Base-by-base conservation (phyloP, 2,329 filamentous ascomycete genomes). In the Fusarium kyushuense region DNA sequence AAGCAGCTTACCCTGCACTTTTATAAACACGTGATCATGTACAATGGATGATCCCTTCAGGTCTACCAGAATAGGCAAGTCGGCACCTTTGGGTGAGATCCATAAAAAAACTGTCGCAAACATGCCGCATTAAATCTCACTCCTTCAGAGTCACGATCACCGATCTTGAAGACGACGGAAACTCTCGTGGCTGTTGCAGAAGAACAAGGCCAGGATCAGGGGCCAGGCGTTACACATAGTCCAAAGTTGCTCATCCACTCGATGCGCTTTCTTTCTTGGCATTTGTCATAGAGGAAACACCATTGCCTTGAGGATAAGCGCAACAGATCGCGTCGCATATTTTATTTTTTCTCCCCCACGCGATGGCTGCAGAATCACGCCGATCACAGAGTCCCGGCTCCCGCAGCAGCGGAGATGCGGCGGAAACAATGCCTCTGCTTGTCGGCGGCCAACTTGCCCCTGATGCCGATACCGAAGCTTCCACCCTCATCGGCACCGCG, bases 381-480 rank as follows among this genome's bases (percentile, higher is more conserved):
- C 54, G 52, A 35, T 54, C 62, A 10, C 38, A 49, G 23, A 70
- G 58, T 27, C 47, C 67, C 27, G 46, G 38, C 32, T 49, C 43
- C 25, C 47, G 13, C 5, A 27, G 35, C 19, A 30, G 27, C n/a
- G 53, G 49, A 36, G 58, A 70, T 59, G 58, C 59, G 7, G 64
- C 68, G 40, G 72, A 74, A 40, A 60, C 55, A 17, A 69, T 70
- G 9, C 70, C 72, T 19, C 55, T 74, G n/a, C 63, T 74, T 19
- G 57, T 47, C 19, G 67, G 60, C 16, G 52, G 64, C 12, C 64
- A 54, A 36, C 42, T 68, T 10, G 59, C 47, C 29, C 61, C 63
- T 7, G 71, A 73, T 17, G 63, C 58, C 12, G 72, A 73, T 29
- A 74, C 72, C 19, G 72, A 74, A 25, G 69, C 69, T 30, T 74